These are phyloP conservation scores for Daldinia caldariorum DNA, from an alignment of 495 filamentous ascomycete genomes.

Conservation along the genomic window DNA sequence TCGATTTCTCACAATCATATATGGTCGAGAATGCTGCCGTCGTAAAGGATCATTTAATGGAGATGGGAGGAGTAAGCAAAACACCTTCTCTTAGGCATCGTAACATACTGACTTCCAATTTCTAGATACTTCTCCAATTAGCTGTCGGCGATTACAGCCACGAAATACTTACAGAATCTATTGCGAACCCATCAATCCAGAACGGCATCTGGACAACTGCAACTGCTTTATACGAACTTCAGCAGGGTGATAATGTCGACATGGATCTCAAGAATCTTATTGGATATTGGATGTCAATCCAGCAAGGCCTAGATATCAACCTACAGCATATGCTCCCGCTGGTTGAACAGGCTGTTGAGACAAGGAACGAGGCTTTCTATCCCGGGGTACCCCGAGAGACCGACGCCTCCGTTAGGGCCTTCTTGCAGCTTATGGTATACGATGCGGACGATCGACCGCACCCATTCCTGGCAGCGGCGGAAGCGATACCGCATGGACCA, in stretches of 20 bases:
- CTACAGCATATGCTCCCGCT: neutral
- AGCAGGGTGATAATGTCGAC: neutral
- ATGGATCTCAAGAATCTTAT: neutral
- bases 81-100: neutral
- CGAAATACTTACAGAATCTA: neutral
- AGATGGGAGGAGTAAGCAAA: constrained; percentile 2
- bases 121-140: neutral
- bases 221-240: neutral
- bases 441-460: neutral
- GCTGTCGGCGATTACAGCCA: neutral
- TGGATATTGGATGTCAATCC: neutral
- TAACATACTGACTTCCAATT: neutral
- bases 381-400: neutral
- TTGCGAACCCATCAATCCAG: neutral
- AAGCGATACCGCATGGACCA: neutral
- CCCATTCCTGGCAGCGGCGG: neutral
- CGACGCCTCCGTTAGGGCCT: neutral
- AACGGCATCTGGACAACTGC: neutral
- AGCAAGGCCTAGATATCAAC: neutral
- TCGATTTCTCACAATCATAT: neutral
- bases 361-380: neutral
- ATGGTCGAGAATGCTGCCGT: neutral
- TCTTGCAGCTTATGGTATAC: neutral
- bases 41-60: neutral
- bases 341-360: neutral